A percentile compares a stretch with the other conserved stretches of the same genome.
Evolutionary conservation across 805 yeast species (phyloP).

Genomic region (Zygosaccharomyces bailii): DNA sequence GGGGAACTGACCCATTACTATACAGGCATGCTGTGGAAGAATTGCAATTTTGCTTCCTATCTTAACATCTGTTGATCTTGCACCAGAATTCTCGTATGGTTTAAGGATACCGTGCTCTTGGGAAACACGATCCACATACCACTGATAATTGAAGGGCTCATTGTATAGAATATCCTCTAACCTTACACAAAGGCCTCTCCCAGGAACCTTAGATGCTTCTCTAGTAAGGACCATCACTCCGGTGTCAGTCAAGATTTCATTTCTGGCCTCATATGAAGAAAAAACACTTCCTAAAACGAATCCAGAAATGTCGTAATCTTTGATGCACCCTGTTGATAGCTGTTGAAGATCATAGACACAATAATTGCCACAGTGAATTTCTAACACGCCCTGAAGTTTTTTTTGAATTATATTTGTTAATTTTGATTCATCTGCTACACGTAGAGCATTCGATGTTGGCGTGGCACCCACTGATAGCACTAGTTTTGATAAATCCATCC

Average conservation of each 20-base stretch:
- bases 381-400: constrained; percentile 45
- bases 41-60: constrained; percentile 52
- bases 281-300: constrained; percentile 56
- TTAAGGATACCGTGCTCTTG: constrained; percentile 77
- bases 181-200: constrained; percentile 46
- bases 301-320: constrained; percentile 45
- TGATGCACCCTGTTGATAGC: constrained; percentile 61
- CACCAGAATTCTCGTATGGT: constrained; percentile 37
- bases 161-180: constrained; percentile 36
- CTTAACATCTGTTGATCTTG: constrained; percentile 22
- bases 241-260: constrained; percentile 58
- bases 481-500: constrained; percentile 39
- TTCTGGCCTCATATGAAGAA: constrained; percentile 54
- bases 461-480: constrained; percentile 76
- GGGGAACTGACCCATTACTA: constrained; percentile 59
- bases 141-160: constrained; percentile 43
- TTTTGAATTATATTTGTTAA: constrained; percentile 16
- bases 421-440: constrained; percentile 13
- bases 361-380: constrained; percentile 81
- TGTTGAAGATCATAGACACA: constrained; percentile 74
- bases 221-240: constrained; percentile 70
- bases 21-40: constrained; percentile 71
- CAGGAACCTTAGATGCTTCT: constrained; percentile 58
- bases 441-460: constrained; percentile 66
- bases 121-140: constrained; percentile 65